Conservation (phyloP, 352 stramenopile genomes). For the Phytophthora sojae region DNA sequence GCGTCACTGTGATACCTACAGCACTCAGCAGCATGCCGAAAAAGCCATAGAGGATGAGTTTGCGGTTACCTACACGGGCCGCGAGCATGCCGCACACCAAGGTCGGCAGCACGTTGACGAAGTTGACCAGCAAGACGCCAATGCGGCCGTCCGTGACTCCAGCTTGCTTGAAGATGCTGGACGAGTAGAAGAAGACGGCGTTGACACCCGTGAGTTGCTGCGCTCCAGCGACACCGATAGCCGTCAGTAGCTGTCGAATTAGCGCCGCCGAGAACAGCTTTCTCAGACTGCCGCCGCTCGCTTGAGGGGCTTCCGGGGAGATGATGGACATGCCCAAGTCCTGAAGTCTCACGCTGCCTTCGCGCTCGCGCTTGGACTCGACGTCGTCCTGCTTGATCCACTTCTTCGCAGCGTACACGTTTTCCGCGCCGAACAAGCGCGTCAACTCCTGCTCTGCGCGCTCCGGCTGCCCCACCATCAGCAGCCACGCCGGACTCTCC, state of each 20-base stretch:
- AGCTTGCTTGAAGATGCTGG: conserved; percentile 59
- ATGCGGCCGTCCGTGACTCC: conserved; percentile 60
- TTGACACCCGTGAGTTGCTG: conserved; percentile 73
- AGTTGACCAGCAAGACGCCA: conserved; percentile 57
- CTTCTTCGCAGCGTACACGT: conserved; percentile 29
- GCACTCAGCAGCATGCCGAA: conserved; percentile 53
- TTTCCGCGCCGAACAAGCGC: conserved; percentile 39
- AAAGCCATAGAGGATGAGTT: conserved; percentile 53
- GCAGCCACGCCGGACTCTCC: conserved; percentile 54
- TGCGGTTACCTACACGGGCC: conserved; percentile 48
- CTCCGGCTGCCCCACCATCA: conserved; percentile 26
- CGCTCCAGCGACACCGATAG: conserved; percentile 45
- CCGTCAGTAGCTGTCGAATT: conserved; percentile 49
- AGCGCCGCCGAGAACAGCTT: conserved; percentile 30
- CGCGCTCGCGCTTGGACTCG: conserved; percentile 19
- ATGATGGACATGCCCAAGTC: conserved; percentile 28
- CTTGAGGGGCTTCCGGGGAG: conserved; percentile 22
- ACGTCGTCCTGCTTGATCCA: conserved; percentile 33
- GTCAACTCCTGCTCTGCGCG: conserved; percentile 36
- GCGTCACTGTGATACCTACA: conserved; percentile 52
- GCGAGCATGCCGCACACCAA: conserved; percentile 45
- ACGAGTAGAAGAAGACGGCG: conserved; percentile 79
- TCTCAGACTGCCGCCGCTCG: conserved; percentile 13
- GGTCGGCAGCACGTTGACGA: conserved; percentile 60
- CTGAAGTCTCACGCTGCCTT: conserved; percentile 22